These are phyloP conservation scores for Trichoderma oligosporum DNA, from an alignment of 2,329 filamentous ascomycete genomes.

Conservation along the genomic window DNA sequence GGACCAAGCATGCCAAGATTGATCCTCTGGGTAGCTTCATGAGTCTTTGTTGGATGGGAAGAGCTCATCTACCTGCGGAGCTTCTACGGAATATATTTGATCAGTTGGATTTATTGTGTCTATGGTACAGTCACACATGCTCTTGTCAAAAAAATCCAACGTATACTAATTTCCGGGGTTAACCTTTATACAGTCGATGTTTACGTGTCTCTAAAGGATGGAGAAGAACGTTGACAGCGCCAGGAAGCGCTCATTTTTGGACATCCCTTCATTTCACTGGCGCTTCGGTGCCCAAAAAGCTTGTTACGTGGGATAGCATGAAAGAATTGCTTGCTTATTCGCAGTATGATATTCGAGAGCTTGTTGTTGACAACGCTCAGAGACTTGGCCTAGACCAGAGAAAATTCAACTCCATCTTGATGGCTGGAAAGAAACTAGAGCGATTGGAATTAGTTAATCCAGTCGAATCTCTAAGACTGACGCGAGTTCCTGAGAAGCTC, in stretches of 20 bases:
- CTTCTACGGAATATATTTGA: conserved; percentile 37
- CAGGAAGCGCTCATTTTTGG: conserved; percentile 32
- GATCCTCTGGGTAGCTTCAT: conserved; percentile 32
- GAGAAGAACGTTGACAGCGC: conserved; percentile 30
- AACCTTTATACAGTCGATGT: conserved; percentile 27
- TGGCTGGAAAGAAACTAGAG: conserved; percentile 22
- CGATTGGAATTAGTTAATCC: conserved; percentile 18
- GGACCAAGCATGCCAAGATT: conserved; percentile 31
- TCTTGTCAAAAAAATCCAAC: background rate
- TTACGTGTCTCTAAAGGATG: conserved; percentile 34
- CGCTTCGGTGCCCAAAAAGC: conserved; percentile 22
- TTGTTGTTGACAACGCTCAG: conserved; percentile 12
- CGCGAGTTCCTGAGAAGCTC: background rate
- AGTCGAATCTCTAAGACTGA: conserved; percentile 23
- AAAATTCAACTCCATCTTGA: conserved; percentile 20
- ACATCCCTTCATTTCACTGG: conserved; percentile 30
- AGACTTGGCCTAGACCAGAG: conserved; percentile 8
- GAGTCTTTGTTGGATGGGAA: conserved; percentile 6
- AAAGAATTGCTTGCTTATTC: conserved; percentile 33
- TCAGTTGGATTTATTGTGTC: conserved; percentile 32
- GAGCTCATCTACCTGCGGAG: conserved; percentile 32
- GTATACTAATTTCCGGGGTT: background rate
- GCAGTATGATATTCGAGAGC: conserved; percentile 26
- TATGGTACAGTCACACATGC: conserved; percentile 27
- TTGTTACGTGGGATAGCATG: conserved; percentile 27